Evolutionary conservation across 331 rosid genomes (phyloP), one percentile per base, ranked within the genome.

Genomic region (Phaseolus coccineus): DNA sequence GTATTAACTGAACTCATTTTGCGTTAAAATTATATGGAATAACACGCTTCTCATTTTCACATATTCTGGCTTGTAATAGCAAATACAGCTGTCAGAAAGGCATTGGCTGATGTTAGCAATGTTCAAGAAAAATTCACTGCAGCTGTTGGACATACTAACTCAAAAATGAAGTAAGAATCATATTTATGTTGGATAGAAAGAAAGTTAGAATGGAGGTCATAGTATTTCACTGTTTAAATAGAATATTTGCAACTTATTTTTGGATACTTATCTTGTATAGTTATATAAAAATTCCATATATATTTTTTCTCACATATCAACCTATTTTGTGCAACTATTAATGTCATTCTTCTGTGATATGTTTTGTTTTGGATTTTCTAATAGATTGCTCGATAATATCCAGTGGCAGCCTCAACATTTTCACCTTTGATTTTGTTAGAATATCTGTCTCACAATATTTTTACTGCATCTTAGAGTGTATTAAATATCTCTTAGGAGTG

Each of bases 81-180:
- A 71, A 84, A 82, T 57, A 65, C 50, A 62, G 82, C 73, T 39
- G 73, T 61, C 80, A 89, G 97, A 73, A 92, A 81, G 85, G 89
- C 97, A 69, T 73, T 92, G 85, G 87, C 89, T 53, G 97, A 94
- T 84, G 91, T 94, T 39, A 91, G 95, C 90, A 94, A 94, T 78
- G 80, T 69, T 35, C 82, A 78, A 71, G 81, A 77, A 76, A 87
- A 71, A 81, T 80, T 88, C 77, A 79, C 81, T 0, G 84, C 77
- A 85, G 73, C 71, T 65, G 39, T 51, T 46, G 63, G 69, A 44
- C 83, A 64, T 57, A 78, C 71, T 40, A 71, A 80, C 87, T 90
- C 86, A 14, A 90, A 87, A 85, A 78, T 37, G 33, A 85, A 71
- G 98, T 94, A 80, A 91, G 98, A 73, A 73, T 74, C 78, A 39